Evolutionary conservation across 192 early-diverging fungal genomes (phyloP).

Genomic region (Umbelopsis sp.): DNA sequence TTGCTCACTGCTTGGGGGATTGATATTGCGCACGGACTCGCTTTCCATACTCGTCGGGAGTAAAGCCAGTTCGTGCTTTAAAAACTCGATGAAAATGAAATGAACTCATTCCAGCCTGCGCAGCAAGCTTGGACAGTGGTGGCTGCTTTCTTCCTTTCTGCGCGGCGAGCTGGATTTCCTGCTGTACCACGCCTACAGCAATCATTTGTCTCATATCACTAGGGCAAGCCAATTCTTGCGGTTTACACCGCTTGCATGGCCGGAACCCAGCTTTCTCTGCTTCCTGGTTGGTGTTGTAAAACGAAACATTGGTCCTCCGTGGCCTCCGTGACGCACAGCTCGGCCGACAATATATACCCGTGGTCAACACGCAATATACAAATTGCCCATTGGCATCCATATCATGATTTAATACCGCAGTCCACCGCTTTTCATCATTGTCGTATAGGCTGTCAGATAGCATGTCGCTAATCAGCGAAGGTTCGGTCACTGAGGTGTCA

Average conservation of each 20-base stretch:
- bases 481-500: not conserved
- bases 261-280: slow-evolving; percentile 11
- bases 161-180: not conserved
- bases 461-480: not conserved
- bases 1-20: too few species aligned
- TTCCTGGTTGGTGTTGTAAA: not conserved
- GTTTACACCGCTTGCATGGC: slow-evolving; percentile 17
- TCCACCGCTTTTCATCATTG: not conserved
- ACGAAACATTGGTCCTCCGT: not conserved
- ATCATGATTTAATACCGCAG: slow-evolving; percentile 4
- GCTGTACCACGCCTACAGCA: not conserved
- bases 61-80: slow-evolving; percentile 10
- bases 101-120: slow-evolving; percentile 8
- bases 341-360: slow-evolving; percentile 21
- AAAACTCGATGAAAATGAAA: slow-evolving; percentile 21
- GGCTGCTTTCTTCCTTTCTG: not conserved
- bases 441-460: not conserved
- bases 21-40: too few species aligned
- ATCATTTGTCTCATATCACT: slow-evolving; percentile 9
- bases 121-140: not conserved
- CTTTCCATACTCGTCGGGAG: slow-evolving; percentile 9
- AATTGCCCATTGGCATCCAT: not conserved
- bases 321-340: slow-evolving; percentile 8
- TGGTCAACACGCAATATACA: slow-evolving; percentile 6
- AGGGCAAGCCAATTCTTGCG: not conserved